phyloP scores from a whole-genome alignment of 495 filamentous ascomycete genomes.

The Aspergillus mulundensis region DNA sequence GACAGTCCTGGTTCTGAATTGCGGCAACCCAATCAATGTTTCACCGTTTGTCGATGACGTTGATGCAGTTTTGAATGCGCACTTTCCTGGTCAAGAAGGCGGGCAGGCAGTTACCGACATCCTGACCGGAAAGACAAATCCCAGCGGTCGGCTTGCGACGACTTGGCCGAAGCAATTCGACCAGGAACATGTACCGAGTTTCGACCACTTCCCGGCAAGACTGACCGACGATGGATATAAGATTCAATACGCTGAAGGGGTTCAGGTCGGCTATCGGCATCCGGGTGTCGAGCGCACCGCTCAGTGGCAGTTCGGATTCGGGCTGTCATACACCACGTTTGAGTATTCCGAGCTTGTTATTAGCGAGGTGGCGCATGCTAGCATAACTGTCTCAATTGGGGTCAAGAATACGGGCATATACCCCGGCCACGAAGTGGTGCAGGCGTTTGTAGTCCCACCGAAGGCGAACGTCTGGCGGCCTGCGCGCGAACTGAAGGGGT shows the following conservation, averaged over 20 bases:
- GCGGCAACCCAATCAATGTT: neutral
- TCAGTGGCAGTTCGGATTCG: conserved; percentile 2
- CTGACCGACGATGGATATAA: neutral
- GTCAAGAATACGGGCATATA: neutral
- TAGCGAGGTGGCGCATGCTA: neutral
- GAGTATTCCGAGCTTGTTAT: neutral
- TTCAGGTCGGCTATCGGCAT: neutral
- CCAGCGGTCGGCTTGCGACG: conserved; percentile 1
- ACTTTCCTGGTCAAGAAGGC: conserved; percentile 3
- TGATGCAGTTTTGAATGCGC: neutral
- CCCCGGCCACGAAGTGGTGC: conserved; percentile 2
- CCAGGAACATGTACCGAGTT: neutral
- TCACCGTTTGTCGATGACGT: neutral
- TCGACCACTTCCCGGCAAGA: neutral
- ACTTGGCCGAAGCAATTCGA: conserved; percentile 1
- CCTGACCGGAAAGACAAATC: neutral
- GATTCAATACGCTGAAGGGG: neutral
- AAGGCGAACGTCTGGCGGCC: conserved; percentile 1
- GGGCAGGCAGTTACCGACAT: conserved; percentile 1
- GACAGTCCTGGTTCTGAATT: neutral
- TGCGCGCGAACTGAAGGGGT: conserved; percentile 1
- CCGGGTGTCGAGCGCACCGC: neutral
- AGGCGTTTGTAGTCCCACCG: neutral
- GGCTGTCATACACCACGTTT: neutral
- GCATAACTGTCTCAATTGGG: neutral